Percentiles rank a stretch among this genome's conserved stretches.
Conservation (phyloP, 2,329 filamentous ascomycete species). For the Colletotrichum sp. region DNA sequence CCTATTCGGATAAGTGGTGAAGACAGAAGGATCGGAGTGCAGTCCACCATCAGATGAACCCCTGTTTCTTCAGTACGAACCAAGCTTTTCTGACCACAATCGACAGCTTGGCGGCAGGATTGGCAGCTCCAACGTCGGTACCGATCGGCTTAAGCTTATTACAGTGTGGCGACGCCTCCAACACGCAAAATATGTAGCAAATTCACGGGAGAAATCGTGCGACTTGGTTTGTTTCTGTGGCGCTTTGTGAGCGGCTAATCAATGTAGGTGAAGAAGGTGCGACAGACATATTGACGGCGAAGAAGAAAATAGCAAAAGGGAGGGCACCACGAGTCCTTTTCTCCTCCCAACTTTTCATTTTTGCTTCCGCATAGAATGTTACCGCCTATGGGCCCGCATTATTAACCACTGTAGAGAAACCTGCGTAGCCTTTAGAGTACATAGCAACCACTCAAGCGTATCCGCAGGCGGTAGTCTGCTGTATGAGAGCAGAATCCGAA, state of each 20-base stretch:
- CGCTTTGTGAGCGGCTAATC: neutral
- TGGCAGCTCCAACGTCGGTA: neutral
- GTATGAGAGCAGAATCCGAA: neutral
- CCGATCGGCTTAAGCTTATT: neutral
- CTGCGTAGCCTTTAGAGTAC: accelerated
- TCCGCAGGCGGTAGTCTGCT: neutral
- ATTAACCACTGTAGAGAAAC: neutral
- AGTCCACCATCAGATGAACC: neutral
- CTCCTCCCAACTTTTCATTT: neutral
- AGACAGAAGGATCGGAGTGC: neutral
- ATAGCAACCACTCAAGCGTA: neutral
- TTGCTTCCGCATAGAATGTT: neutral
- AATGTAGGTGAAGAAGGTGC: neutral
- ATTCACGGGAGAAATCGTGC: neutral
- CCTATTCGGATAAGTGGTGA: neutral
- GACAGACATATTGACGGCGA: neutral
- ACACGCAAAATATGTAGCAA: neutral
- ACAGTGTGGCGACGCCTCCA: neutral
- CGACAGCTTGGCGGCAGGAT: neutral
- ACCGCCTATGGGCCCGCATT: neutral
- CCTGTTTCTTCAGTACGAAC: neutral
- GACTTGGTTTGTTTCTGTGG: neutral
- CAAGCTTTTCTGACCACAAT: neutral
- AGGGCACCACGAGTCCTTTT: neutral
- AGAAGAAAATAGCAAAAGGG: neutral